Evolutionary conservation across 495 filamentous ascomycete species (phyloP).

Genomic region (Cercophora samala): DNA sequence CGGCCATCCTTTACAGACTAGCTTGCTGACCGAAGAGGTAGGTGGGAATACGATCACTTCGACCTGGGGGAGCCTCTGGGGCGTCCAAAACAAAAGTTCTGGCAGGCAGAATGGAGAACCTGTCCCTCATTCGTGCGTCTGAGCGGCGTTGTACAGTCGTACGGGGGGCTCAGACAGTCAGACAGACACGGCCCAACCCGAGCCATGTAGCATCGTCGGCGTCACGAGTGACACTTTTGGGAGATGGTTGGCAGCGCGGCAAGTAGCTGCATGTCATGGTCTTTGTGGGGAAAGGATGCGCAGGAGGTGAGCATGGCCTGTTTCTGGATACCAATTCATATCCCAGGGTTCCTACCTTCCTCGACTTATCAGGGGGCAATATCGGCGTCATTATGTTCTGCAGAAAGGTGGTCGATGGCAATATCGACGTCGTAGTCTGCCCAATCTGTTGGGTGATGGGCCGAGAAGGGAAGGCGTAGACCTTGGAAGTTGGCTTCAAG

Average conservation of each 20-base stretch:
- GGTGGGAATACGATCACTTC: constrained; percentile 5
- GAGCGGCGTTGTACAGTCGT: constrained; percentile 17
- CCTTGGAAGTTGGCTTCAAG: neutral
- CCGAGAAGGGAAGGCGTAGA: constrained; percentile 1
- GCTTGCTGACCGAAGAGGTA: neutral
- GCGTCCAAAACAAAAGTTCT: constrained; percentile 2
- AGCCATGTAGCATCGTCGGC: constrained; percentile 28
- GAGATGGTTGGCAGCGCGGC: constrained; percentile 15
- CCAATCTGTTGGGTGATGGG: constrained; percentile 16
- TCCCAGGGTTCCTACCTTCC: constrained; percentile 19
- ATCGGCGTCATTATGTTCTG: constrained; percentile 13
- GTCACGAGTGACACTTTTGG: constrained; percentile 27
- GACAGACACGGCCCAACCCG: constrained; percentile 34
- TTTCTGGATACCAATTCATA: constrained; percentile 18
- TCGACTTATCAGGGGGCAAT: constrained; percentile 15
- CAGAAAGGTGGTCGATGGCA: neutral
- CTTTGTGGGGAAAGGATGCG: constrained; percentile 24
- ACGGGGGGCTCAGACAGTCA: constrained; percentile 12
- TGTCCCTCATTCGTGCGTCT: constrained; percentile 17
- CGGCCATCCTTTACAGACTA: constrained; percentile 7
- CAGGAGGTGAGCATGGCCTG: constrained; percentile 21
- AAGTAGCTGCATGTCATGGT: constrained; percentile 9
- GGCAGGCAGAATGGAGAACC: neutral
- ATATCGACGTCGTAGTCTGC: constrained; percentile 16
- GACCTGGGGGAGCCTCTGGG: neutral